A percentile compares a stretch with the other conserved stretches of the same genome.
Conservation (phyloP, 805 yeast species). For the Yamadazyma ubonensis region DNA sequence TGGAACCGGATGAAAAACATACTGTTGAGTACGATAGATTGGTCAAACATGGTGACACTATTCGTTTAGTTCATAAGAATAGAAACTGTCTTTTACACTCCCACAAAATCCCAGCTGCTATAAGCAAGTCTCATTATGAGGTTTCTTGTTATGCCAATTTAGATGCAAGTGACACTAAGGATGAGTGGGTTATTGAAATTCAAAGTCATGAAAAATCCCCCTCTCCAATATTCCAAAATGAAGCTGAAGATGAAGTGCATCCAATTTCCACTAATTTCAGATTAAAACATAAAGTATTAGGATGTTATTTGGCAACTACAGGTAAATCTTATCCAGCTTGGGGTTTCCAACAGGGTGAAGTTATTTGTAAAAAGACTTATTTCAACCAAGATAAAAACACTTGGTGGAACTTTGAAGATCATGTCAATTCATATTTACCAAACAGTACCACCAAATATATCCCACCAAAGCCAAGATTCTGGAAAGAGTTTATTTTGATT, state of each 20-base stretch:
- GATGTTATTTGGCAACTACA: constrained; percentile 77
- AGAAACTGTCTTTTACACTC: constrained; percentile 81
- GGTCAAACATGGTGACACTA: constrained; percentile 59
- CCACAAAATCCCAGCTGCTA: constrained; percentile 75
- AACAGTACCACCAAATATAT: constrained; percentile 30
- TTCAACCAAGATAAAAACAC: constrained; percentile 58
- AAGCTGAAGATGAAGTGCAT: constrained; percentile 54
- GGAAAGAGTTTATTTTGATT: constrained; percentile 71
- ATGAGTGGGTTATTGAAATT: constrained; percentile 88
- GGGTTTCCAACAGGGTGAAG: constrained; percentile 86
- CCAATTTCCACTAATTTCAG: constrained; percentile 78
- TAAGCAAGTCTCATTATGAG: constrained; percentile 66
- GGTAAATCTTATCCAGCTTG: constrained; percentile 70
- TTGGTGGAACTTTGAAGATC: constrained; percentile 82
- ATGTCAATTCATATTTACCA: constrained; percentile 49
- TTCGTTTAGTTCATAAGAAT: constrained; percentile 68
- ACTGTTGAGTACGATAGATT: constrained; percentile 23
- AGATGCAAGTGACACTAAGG: constrained; percentile 72
- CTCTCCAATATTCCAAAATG: constrained; percentile 42
- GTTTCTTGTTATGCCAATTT: constrained; percentile 84
- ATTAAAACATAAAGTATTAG: constrained; percentile 58
- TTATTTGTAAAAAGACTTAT: constrained; percentile 59
- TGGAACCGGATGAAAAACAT: constrained; percentile 22
- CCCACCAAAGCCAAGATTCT: constrained; percentile 48
- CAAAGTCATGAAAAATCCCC: constrained; percentile 55